Evolutionary conservation across 345 rosid species (phyloP).

Genomic region (Populus euphratica): DNA sequence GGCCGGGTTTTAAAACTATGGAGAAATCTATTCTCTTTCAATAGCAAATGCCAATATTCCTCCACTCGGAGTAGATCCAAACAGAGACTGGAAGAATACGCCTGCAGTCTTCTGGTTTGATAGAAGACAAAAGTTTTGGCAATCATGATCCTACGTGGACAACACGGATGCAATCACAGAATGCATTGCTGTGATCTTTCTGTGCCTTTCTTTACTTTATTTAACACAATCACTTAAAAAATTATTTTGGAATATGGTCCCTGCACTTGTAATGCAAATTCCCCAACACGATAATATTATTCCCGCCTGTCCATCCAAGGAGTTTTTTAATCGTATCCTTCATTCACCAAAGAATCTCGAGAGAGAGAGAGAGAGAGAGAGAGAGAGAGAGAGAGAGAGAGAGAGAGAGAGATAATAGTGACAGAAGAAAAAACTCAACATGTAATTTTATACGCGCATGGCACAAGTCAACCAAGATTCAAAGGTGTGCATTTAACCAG

Average conservation of each 20-base stretch:
- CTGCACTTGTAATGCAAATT: constrained; percentile 23
- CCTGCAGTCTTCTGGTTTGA: background rate
- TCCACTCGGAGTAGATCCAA: background rate
- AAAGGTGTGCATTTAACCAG: constrained; percentile 1
- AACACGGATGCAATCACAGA: constrained; percentile 4
- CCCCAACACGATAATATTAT: constrained; percentile 23
- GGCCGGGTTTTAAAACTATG: too few species aligned
- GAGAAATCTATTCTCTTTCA: background rate
- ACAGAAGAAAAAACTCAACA: background rate
- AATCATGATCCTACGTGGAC: constrained; percentile 5
- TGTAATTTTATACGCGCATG: background rate
- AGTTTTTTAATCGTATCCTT: constrained; percentile 18
- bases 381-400: background rate
- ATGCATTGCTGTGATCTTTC: constrained; percentile 19
- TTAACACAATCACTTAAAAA: background rate
- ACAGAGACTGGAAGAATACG: background rate
- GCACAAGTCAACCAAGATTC: constrained; percentile 8
- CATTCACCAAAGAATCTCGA: constrained; percentile 14
- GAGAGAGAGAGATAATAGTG: background rate
- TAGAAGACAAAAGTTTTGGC: background rate
- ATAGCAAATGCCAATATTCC: background rate
- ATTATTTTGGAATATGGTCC: constrained; percentile 29
- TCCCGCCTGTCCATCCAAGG: constrained; percentile 14
- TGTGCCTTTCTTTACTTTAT: constrained; percentile 18
- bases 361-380: background rate